A percentile compares a stretch with the other conserved stretches of the same genome.
phyloP scores from a whole-genome alignment of 129 eudicot genomes.

The Flaveria robusta region DNA sequence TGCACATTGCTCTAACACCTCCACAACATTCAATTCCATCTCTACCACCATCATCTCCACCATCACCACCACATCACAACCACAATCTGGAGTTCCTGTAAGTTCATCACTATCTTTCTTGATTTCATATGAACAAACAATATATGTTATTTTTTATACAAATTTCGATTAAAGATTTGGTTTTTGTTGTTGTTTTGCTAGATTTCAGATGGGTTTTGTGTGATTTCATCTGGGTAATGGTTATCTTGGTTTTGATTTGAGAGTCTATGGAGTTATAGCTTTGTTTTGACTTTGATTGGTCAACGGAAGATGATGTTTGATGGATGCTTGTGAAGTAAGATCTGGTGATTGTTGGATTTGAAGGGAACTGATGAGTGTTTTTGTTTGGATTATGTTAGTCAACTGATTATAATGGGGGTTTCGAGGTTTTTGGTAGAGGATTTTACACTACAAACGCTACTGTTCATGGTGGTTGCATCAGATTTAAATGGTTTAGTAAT shows the following conservation, averaged over 20 bases:
- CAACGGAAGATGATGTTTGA: conserved; percentile 10
- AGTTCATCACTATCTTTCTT: conserved; percentile 30
- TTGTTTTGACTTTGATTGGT: conserved; percentile 26
- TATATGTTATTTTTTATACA: neutral
- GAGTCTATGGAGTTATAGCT: conserved; percentile 3
- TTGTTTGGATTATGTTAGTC: conserved; percentile 29
- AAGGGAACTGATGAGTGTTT: conserved; percentile 15
- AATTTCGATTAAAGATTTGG: neutral
- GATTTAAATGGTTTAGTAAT: conserved; percentile 44
- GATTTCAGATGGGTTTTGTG: conserved; percentile 28
- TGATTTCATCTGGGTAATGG: conserved; percentile 43
- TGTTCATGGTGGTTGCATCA: conserved; percentile 38
- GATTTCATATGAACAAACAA: conserved; percentile 39
- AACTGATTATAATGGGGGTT: conserved; percentile 35
- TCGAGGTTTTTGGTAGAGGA: conserved; percentile 37
- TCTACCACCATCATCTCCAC: conserved; percentile 27
- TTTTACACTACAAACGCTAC: conserved; percentile 33
- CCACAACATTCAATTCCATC: conserved; percentile 36
- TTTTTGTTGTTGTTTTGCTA: conserved; percentile 22
- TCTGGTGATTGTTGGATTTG: conserved; percentile 20
- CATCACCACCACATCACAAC: neutral
- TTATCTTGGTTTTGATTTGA: conserved; percentile 27
- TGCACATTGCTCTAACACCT: conserved; percentile 30
- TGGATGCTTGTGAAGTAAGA: conserved; percentile 8
- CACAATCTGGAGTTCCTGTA: conserved; percentile 13